Conservation (phyloP, 1,139 yeast genomes). For the Pneumocystis wakefieldiae region DNA sequence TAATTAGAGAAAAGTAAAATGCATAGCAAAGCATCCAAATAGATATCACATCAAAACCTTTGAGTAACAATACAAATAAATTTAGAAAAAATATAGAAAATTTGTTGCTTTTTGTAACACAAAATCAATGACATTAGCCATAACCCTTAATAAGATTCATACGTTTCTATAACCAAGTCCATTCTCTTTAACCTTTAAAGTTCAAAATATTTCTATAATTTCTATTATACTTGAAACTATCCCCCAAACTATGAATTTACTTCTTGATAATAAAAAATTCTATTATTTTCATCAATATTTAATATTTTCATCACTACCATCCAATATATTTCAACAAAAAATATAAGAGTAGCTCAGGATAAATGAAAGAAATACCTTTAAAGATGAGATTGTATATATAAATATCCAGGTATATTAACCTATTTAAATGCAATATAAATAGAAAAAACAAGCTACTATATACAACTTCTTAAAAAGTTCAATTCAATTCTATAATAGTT, state of each 20-base stretch:
- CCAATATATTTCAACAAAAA: not conserved
- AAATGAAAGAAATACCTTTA: not conserved
- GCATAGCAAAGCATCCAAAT: not conserved
- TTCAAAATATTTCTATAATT: too few species aligned
- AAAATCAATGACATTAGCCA: too few species aligned
- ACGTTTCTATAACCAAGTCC: too few species aligned
- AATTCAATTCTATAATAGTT: slow-evolving; percentile 20
- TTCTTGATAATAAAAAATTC: not conserved
- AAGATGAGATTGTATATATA: not conserved
- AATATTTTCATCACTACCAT: not conserved
- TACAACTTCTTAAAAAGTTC: not conserved
- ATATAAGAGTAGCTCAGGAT: not conserved
- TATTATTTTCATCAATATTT: not conserved
- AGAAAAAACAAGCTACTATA: not conserved
- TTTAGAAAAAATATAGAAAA: too few species aligned
- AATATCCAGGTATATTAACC: not conserved
- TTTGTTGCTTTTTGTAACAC: too few species aligned
- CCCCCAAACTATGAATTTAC: not conserved
- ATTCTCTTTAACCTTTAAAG: too few species aligned
- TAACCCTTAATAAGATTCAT: too few species aligned
- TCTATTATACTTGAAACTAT: too few species aligned
- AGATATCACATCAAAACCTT: not conserved
- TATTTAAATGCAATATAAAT: not conserved
- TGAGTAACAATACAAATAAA: too few species aligned
- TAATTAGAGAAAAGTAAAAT: not conserved